Percentiles rank a stretch among this genome's conserved stretches.
Evolutionary conservation across 2,329 filamentous ascomycete genomes (phyloP).

Genomic region (Stemphylium beticola): DNA sequence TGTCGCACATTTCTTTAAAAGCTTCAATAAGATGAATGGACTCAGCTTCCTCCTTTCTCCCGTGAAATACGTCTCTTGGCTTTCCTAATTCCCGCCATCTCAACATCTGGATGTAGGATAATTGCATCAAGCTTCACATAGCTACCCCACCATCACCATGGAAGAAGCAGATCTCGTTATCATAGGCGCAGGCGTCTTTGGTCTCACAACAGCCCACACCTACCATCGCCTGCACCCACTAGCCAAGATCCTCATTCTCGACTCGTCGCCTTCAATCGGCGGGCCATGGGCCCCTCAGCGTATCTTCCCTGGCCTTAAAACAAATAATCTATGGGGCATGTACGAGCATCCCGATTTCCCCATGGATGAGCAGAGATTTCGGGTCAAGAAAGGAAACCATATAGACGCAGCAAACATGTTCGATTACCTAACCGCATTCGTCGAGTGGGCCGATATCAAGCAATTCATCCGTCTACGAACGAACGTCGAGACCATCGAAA

Average conservation of each 20-base stretch:
- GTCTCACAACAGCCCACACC: constrained; percentile 56
- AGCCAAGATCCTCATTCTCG: constrained; percentile 51
- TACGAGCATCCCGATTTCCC: constrained; percentile 51
- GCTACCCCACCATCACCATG: constrained; percentile 2
- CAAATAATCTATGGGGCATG: constrained; percentile 52
- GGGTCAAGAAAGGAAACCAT: constrained; percentile 60
- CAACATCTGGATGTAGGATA: neutral
- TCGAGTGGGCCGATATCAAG: constrained; percentile 55
- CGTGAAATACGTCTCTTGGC: neutral
- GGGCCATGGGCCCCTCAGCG: constrained; percentile 51
- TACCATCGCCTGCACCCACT: constrained; percentile 51
- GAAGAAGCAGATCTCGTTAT: constrained; percentile 16
- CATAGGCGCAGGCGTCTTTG: constrained; percentile 39
- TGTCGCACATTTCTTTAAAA: neutral
- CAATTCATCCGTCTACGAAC: constrained; percentile 58
- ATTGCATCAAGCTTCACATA: neutral
- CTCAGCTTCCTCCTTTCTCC: neutral
- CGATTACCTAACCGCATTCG: constrained; percentile 57
- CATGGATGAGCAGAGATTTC: constrained; percentile 36
- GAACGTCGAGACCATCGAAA: constrained; percentile 57
- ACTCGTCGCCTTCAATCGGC: constrained; percentile 48
- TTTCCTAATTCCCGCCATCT: neutral
- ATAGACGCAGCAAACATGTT: constrained; percentile 64
- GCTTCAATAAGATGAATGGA: neutral
- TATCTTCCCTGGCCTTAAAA: constrained; percentile 52